Evolutionary conservation across 164 flowering plant species (phyloP), one percentile per base, ranked within the genome.

Genomic region (Aristolochia californica): DNA sequence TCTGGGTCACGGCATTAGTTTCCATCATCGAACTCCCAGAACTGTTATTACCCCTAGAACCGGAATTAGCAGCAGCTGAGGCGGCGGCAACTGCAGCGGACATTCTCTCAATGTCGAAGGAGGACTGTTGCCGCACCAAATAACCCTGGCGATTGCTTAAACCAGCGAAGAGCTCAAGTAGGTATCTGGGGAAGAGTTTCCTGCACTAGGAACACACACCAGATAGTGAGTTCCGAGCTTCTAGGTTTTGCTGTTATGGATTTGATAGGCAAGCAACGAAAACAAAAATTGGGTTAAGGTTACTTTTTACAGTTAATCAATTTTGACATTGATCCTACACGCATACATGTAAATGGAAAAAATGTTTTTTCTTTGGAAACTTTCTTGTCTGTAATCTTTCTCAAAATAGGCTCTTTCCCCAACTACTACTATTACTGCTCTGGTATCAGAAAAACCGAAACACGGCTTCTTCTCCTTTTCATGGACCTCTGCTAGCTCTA

Each of bases 31-130:
- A n/a, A n/a, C n/a, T n/a, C n/a, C n/a, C n/a, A n/a, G n/a, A n/a
- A n/a, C n/a, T n/a, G n/a, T n/a, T n/a, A n/a, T n/a, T n/a, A n/a
- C n/a, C n/a, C n/a, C n/a, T n/a, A n/a, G n/a, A n/a, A n/a, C 24
- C 21, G 14, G 59, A 9, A 47, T 60, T 59, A 0, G 68, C 49
- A 10, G 66, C 68, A 4, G 62, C 43, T 15, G 56, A 55, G 12
- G 54, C 55, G n/a, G n/a, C n/a, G 26, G 65, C 53, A 12, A 60
- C 52, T 7, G 68, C 66, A 17, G 62, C 58, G 45, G 45, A 43
- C 20, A 43, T 43, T 18, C 22, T 45, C 5, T 30, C 48, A 45
- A 21, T 14, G 53, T 45, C 7, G 63, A 61, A 49, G 51, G 43
- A 56, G n/a, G n/a, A n/a, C n/a, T n/a, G n/a, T n/a, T n/a, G n/a